phyloP scores from a whole-genome alignment of 208 protist species.

The Trypanosoma avium region DNA sequence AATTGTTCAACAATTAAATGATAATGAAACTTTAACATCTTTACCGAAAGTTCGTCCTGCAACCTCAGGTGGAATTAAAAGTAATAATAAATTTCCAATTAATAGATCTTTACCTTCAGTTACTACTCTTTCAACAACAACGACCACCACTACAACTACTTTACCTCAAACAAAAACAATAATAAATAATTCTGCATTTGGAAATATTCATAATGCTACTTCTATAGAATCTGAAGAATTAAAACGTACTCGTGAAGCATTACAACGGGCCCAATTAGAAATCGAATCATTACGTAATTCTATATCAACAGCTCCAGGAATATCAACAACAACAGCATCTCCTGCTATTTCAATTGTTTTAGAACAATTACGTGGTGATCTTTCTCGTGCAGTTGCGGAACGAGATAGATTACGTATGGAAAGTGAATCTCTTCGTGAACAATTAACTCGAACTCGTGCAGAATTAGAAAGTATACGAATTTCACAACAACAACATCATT shows the following conservation, averaged over 20 bases:
- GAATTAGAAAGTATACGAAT: constrained; percentile 32
- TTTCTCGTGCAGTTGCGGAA: constrained; percentile 6
- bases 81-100: too few species aligned
- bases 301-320: not conserved
- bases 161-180: not conserved
- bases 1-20: constrained; percentile 2
- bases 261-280: constrained; percentile 43
- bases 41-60: not conserved
- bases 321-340: not conserved
- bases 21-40: constrained; percentile 4
- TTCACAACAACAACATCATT: constrained; percentile 16
- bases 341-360: constrained; percentile 14
- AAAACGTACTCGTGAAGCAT: constrained; percentile 37
- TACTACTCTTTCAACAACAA: too few species aligned
- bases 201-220: too few species aligned
- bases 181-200: not conserved
- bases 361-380: constrained; percentile 18
- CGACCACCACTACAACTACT: too few species aligned
- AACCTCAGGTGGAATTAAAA: too few species aligned
- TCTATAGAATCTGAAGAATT: constrained; percentile 25
- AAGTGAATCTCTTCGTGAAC: constrained; percentile 23
- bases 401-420: constrained; percentile 21
- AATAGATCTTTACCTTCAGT: too few species aligned
- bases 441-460: constrained; percentile 37
- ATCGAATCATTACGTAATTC: constrained; percentile 39